Conservation (phyloP, 2,329 filamentous ascomycete genomes). For the Fusarium incarnatum region DNA sequence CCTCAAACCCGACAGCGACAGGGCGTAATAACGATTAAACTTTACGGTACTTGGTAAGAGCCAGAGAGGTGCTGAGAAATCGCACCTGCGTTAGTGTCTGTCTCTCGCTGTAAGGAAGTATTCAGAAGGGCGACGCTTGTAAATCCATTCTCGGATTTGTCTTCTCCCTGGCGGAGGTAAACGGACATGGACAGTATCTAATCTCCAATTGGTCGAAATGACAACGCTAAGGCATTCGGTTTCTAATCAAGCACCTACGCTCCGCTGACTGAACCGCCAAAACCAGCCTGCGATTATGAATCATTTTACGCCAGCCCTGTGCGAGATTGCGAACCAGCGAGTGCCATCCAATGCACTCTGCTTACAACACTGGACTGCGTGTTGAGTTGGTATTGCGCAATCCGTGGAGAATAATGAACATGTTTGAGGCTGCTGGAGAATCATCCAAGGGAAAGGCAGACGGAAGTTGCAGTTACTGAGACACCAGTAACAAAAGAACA, state of each 20-base stretch:
- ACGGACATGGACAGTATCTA: constrained; percentile 25
- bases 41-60: constrained; percentile 6
- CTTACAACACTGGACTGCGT: constrained; percentile 16
- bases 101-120: constrained; percentile 16
- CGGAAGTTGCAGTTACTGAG: constrained; percentile 14
- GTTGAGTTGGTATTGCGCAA: constrained; percentile 13
- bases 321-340: constrained; percentile 28
- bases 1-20: constrained; percentile 36
- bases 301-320: constrained; percentile 38
- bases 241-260: constrained; percentile 38
- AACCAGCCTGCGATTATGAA: constrained; percentile 38
- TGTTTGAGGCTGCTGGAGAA: not conserved
- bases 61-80: constrained; percentile 37
- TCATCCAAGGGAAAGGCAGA: not conserved
- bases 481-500: constrained; percentile 5
- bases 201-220: constrained; percentile 26
- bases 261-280: constrained; percentile 20
- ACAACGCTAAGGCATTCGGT: constrained; percentile 26
- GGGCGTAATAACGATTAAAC: constrained; percentile 31
- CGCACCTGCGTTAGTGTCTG: constrained; percentile 15
- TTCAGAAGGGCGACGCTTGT: constrained; percentile 26
- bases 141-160: constrained; percentile 37
- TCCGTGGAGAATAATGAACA: not conserved
- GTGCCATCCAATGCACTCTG: constrained; percentile 10
- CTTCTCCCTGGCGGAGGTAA: constrained; percentile 28